Conservation (phyloP, 1,284 basidiomycete genomes). For the Ceratobasidium sp. region DNA sequence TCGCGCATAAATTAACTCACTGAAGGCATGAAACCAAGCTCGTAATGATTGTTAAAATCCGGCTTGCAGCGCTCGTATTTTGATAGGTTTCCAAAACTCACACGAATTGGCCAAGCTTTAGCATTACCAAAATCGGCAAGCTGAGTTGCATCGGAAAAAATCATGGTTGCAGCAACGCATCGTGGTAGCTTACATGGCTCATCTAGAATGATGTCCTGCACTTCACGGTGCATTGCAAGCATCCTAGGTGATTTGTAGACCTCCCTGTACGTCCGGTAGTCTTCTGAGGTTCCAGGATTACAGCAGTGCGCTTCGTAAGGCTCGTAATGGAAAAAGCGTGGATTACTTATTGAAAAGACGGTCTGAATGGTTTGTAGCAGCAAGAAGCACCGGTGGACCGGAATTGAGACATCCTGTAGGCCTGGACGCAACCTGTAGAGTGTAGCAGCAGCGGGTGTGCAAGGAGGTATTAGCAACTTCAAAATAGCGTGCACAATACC, state of each 20-base stretch:
- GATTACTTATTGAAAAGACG: background rate
- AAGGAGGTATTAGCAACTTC: background rate
- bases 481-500: background rate
- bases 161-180: conserved; percentile 48
- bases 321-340: conserved; percentile 12
- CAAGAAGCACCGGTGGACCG: background rate
- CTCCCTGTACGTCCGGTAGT: background rate
- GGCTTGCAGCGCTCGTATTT: conserved; percentile 48
- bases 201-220: conserved; percentile 27
- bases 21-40: conserved; percentile 50
- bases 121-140: conserved; percentile 50
- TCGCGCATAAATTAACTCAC: conserved; percentile 42
- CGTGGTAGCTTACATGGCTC: conserved; percentile 45
- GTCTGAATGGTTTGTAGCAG: background rate
- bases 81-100: conserved; percentile 47
- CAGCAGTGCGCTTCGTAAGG: conserved; percentile 3
- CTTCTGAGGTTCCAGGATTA: background rate
- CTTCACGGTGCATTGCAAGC: background rate
- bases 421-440: background rate
- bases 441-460: background rate
- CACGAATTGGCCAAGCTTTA: conserved; percentile 50
- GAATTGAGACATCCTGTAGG: background rate
- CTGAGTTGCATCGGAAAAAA: conserved; percentile 52
- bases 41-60: conserved; percentile 45
- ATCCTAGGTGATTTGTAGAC: conserved; percentile 8